A percentile compares a stretch with the other conserved stretches of the same genome.
Evolutionary conservation across 208 protist species (phyloP).

Genomic region (Trypanosoma mega): DNA sequence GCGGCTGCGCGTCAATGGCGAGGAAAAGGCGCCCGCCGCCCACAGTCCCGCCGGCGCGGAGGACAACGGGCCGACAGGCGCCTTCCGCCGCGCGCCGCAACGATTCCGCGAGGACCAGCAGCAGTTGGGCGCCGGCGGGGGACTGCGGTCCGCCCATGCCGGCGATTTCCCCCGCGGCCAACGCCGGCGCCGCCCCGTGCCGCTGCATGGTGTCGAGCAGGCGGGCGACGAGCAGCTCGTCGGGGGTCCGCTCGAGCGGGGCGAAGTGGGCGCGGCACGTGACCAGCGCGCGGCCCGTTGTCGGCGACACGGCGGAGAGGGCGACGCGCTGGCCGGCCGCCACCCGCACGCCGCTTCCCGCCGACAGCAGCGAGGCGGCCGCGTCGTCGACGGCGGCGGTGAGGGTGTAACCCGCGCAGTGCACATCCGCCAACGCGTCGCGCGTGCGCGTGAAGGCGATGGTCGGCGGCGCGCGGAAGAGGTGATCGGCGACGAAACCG

Average conservation of each 20-base stretch:
- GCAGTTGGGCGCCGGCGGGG: conserved; percentile 39
- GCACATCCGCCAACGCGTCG: conserved; percentile 40
- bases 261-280: conserved; percentile 42
- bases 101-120: not conserved
- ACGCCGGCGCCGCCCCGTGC: conserved; percentile 34
- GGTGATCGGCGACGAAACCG: conserved; percentile 53
- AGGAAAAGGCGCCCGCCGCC: too few relatives aligned
- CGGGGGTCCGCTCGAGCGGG: conserved; percentile 24
- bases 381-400: conserved; percentile 49
- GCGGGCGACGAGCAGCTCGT: conserved; percentile 52
- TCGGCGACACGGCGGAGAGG: conserved; percentile 42
- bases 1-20: too few relatives aligned
- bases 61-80: too few relatives aligned
- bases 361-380: conserved; percentile 40
- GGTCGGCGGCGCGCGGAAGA: conserved; percentile 49
- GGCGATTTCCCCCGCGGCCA: conserved; percentile 46
- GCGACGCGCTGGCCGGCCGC: conserved; percentile 26
- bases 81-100: not conserved
- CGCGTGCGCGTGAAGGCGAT: conserved; percentile 42
- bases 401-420: conserved; percentile 58
- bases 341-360: conserved; percentile 41
- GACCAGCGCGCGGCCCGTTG: conserved; percentile 38
- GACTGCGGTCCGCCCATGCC: conserved; percentile 30
- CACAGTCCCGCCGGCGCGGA: too few relatives aligned
- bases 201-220: conserved; percentile 70